Conservation (phyloP, 306 rosid species). For the Vigna unguiculata region DNA sequence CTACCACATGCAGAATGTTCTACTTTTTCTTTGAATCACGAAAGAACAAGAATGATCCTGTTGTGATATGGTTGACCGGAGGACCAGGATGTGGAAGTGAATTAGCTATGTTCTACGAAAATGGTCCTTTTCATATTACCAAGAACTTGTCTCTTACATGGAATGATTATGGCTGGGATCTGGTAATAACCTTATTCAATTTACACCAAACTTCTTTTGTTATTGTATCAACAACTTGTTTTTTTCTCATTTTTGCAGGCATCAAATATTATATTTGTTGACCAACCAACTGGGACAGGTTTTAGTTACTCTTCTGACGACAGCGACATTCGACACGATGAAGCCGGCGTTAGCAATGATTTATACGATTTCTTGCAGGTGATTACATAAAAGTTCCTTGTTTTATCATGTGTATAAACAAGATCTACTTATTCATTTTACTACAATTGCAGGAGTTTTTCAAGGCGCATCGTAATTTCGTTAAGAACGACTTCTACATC, state of each 20-base stretch:
- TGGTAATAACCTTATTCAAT: constrained; percentile 42
- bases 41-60: constrained; percentile 60
- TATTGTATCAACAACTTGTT: neutral
- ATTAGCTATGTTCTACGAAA: constrained; percentile 85
- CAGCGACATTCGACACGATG: constrained; percentile 71
- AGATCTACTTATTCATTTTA: neutral
- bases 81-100: constrained; percentile 97
- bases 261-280: too few relatives aligned
- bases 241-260: constrained; percentile 46
- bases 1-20: too few relatives aligned
- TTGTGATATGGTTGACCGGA: constrained; percentile 95
- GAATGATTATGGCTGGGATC: constrained; percentile 95
- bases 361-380: constrained; percentile 93
- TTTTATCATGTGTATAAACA: neutral
- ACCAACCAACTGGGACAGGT: constrained; percentile 94
- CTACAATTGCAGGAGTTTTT: constrained; percentile 67
- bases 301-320: constrained; percentile 72
- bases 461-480: constrained; percentile 62
- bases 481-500: constrained; percentile 79
- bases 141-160: constrained; percentile 74
- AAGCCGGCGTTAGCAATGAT: constrained; percentile 83
- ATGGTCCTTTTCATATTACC: constrained; percentile 85
- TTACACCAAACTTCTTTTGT: neutral
- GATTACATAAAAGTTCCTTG: neutral
- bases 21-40: constrained; percentile 93